Evolutionary conservation across 768 basidiomycete species (phyloP), one percentile per base, ranked within the genome.

Genomic region (Tephrocybe sp.): DNA sequence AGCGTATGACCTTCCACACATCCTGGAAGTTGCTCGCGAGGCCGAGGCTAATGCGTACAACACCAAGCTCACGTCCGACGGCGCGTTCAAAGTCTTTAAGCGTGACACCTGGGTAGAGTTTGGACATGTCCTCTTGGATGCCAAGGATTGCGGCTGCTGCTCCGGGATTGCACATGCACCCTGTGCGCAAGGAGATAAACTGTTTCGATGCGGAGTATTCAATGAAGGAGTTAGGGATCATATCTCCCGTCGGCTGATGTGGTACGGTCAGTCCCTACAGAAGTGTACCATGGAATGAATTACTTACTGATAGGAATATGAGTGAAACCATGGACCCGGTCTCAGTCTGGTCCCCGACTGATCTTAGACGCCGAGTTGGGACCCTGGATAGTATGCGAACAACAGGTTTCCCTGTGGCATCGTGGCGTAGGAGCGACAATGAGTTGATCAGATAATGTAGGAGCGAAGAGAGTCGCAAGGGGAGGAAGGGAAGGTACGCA

Each of bases 81-180:
- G 65, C 65, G 25, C 62, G 66, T 65, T 89, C 84, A 56, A 90
- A 83, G 28, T 84, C 84, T 21, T 72, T 69, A 43, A 86, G 72
- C 4, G 81, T 84, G 34, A 82, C 76, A 4, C 85, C 86, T 1
- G 74, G 69, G 54, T 75, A 81, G 0, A 90, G 74, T 12, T 64
- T 68, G 4, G 73, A 69, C 88, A 90, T 91, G 51, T 84, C 75
- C 17, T 77, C 73, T 51, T 83, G 69, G 25, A 90, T 77, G 0
- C 84, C 84, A 4, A 91, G 75, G 14, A 93, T 68, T 4, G 86
- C 79, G 1, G 88, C 83, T 0, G 89, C 87, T 15, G 84, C 90
- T 9, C 91, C 91, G 14, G 90, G 88, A 57, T 93, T 93, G 63
- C 91, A 93, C 81, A 92, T 85, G 65, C 90, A 93, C 0, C 90